Conservation (phyloP, 2,329 filamentous ascomycete species). For the Triangularia setosa region DNA sequence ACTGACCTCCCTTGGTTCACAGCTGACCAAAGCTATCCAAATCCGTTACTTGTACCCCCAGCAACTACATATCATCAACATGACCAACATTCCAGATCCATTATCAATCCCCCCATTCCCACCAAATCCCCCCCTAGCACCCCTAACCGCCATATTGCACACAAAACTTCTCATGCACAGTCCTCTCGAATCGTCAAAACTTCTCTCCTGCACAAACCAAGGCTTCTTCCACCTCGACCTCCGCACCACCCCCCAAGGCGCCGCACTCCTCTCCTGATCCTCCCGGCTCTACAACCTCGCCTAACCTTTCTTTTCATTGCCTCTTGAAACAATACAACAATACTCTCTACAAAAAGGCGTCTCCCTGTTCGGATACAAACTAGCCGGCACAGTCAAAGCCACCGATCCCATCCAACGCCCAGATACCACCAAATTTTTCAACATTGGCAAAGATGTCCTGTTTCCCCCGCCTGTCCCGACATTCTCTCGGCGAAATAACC, state of each 20-base stretch:
- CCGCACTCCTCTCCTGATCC: constrained; percentile 4
- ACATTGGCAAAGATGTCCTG: constrained; percentile 34
- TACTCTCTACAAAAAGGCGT: constrained; percentile 24
- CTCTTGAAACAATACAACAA: constrained; percentile 29
- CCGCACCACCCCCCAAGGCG: constrained; percentile 4
- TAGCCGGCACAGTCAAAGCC: constrained; percentile 27
- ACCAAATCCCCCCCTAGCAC: constrained; percentile 7
- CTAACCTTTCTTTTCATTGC: constrained; percentile 28
- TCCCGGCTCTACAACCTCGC: constrained; percentile 15
- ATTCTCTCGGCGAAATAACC: constrained; percentile 27
- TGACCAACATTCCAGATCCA: not conserved
- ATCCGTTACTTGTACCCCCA: not conserved
- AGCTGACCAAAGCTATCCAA: not conserved
- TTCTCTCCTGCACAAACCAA: constrained; percentile 9
- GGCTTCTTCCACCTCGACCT: constrained; percentile 14
- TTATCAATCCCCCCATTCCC: constrained; percentile 14
- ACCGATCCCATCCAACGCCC: constrained; percentile 28
- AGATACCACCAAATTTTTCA: constrained; percentile 35
- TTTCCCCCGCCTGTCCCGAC: not conserved
- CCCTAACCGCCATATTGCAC: constrained; percentile 10
- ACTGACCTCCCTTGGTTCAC: not conserved
- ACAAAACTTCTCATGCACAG: constrained; percentile 4
- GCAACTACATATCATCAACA: not conserved
- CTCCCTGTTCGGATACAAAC: constrained; percentile 32
- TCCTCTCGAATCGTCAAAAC: constrained; percentile 1